Base-by-base conservation (phyloP, 345 rosid species). In the Odontarrhena argentea region DNA sequence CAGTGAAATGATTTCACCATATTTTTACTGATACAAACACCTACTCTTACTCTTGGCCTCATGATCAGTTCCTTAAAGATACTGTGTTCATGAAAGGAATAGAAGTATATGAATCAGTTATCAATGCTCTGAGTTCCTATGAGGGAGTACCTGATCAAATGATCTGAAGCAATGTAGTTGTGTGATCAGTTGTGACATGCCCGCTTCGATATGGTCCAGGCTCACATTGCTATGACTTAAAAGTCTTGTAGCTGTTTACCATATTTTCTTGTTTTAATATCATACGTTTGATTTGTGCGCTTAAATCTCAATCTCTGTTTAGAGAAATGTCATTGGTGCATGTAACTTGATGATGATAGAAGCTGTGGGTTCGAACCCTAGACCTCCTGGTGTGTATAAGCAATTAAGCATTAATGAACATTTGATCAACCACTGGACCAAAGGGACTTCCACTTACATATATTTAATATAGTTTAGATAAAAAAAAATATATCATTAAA, bases 61-160 rank as follows among this genome's bases (percentile, higher is more conserved):
- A 92, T 18, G 22, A 18, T 18, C 22, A 92, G 92, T 90, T 80
- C 65, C 77, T 93, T 79, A 81, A 80, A 69, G 97, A 90, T 35
- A 73, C 77, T 0, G 78, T 85, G 22, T 93, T 82, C 87, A 64
- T 88, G 84, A 84, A 67, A 73, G 97, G 98, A 60, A 83, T 93
- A 8, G 74, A 83, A 79, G 86, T 93, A 18, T 90, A 90, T 9
- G 96, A 88, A 71, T 88, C 89, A 37, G 38, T 88, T 48, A 86
- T 94, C 60, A 74, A 81, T 44, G 76, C 85, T 30, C 67, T 94
- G 70, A 85, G 92, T 65, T 85, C 88, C 41, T 85, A 79, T 37
- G 76, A 78, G 60, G 91, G 75, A 58, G 80, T 66, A 51, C 65
- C 78, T 55, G 49, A 43, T 62, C 69, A 74, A 77, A 73, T 47